Conservation (phyloP, 805 yeast genomes). For the Maudiozyma turicensis region DNA sequence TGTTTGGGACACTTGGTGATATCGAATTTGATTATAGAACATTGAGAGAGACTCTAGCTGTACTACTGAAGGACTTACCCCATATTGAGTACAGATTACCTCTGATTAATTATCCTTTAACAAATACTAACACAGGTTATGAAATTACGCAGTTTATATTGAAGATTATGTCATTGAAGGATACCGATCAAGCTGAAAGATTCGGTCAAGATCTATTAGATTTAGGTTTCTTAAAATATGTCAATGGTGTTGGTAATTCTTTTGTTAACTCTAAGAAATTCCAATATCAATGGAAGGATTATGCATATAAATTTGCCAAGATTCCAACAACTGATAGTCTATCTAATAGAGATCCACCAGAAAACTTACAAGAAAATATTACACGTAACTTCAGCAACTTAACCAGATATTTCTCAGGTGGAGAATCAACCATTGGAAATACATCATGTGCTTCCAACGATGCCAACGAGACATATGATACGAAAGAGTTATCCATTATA, state of each 20-base stretch:
- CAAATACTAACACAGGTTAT: constrained; percentile 27
- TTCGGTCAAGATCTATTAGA: constrained; percentile 66
- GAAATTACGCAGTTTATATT: constrained; percentile 27
- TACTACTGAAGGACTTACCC: constrained; percentile 42
- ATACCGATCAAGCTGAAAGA: constrained; percentile 51
- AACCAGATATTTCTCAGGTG: background rate
- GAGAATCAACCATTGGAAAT: background rate
- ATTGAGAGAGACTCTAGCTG: constrained; percentile 32
- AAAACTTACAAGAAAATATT: background rate
- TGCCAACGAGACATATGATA: background rate
- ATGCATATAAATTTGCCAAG: constrained; percentile 49
- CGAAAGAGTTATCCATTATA: background rate
- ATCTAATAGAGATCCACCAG: background rate
- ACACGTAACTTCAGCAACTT: background rate
- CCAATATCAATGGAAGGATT: constrained; percentile 72
- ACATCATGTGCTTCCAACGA: background rate
- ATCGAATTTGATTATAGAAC: constrained; percentile 28
- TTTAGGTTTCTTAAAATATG: constrained; percentile 46
- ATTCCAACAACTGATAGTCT: constrained; percentile 10
- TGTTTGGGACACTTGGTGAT: constrained; percentile 23
- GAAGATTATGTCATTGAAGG: constrained; percentile 22
- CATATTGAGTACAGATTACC: constrained; percentile 50
- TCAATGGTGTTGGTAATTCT: constrained; percentile 52
- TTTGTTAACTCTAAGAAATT: constrained; percentile 70
- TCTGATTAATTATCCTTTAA: constrained; percentile 34